Evolutionary conservation across 495 filamentous ascomycete genomes (phyloP).

Genomic region (Astrothelium macrocarpum): DNA sequence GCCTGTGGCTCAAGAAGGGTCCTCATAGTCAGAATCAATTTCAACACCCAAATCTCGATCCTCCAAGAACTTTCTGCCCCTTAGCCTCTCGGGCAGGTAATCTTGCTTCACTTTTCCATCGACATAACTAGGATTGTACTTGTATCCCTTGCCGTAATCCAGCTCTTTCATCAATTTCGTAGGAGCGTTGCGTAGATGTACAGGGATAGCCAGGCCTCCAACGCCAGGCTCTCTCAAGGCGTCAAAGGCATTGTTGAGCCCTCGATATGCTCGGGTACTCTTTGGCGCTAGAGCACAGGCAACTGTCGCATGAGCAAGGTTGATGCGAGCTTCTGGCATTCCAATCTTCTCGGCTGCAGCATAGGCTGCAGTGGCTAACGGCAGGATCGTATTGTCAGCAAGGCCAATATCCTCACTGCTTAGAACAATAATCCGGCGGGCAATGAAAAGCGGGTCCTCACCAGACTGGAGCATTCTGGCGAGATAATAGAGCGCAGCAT

Average conservation of each 20-base stretch:
- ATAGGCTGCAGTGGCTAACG: conserved; percentile 74
- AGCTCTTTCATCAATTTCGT: conserved; percentile 88
- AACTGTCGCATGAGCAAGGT: conserved; percentile 76
- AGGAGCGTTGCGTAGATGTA: conserved; percentile 85
- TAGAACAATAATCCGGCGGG: conserved; percentile 81
- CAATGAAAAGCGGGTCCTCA: conserved; percentile 88
- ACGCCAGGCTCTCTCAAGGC: conserved; percentile 70
- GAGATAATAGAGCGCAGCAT: conserved; percentile 88
- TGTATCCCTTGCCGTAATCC: conserved; percentile 84
- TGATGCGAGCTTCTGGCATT: conserved; percentile 89
- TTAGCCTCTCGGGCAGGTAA: conserved; percentile 70
- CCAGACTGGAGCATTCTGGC: conserved; percentile 93
- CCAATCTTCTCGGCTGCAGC: conserved; percentile 82
- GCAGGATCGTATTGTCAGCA: conserved; percentile 77
- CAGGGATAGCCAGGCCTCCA: conserved; percentile 66
- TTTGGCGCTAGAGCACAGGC: conserved; percentile 77
- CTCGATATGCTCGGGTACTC: conserved; percentile 76
- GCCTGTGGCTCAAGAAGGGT: neutral
- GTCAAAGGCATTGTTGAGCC: conserved; percentile 64
- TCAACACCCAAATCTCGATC: conserved; percentile 69
- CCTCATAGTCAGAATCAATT: conserved; percentile 51
- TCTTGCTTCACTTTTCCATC: conserved; percentile 82
- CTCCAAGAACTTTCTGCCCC: conserved; percentile 65
- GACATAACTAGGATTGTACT: conserved; percentile 85
- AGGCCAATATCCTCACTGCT: conserved; percentile 88